Evolutionary conservation across 331 rosid genomes (phyloP).

Genomic region (Acacia pycnantha): DNA sequence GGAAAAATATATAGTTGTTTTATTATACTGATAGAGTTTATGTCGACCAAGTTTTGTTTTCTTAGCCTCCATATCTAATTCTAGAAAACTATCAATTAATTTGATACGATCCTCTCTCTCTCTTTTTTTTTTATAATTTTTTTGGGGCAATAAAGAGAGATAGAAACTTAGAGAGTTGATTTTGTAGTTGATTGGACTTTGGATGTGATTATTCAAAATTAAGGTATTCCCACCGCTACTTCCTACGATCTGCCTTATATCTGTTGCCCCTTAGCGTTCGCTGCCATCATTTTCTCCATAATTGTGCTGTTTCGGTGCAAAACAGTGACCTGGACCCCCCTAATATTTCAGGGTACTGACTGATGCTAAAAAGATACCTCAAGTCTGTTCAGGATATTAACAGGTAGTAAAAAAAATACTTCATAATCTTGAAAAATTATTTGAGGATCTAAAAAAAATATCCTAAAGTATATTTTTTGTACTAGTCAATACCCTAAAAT

Average conservation of each 20-base stretch:
- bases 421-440: no score
- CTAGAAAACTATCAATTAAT: neutral
- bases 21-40: neutral
- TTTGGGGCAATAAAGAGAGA: neutral
- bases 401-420: no score
- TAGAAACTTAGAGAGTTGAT: neutral
- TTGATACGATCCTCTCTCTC: neutral
- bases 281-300: no score
- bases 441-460: no score
- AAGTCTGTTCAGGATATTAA: no score
- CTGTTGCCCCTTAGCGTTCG: no score
- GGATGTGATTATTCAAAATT: neutral
- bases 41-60: neutral
- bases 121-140: neutral
- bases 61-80: neutral
- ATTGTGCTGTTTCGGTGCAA: no score
- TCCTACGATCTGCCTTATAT: neutral
- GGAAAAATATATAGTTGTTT: neutral
- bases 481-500: no score
- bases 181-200: neutral
- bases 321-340: no score
- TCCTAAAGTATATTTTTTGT: no score
- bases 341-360: no score
- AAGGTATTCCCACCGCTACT: neutral
- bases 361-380: no score